A percentile compares a stretch with the other conserved stretches of the same genome.
These are phyloP conservation scores for Diaporthe aspalathi DNA, from an alignment of 2,329 filamentous ascomycete genomes.

Conservation along the genomic window DNA sequence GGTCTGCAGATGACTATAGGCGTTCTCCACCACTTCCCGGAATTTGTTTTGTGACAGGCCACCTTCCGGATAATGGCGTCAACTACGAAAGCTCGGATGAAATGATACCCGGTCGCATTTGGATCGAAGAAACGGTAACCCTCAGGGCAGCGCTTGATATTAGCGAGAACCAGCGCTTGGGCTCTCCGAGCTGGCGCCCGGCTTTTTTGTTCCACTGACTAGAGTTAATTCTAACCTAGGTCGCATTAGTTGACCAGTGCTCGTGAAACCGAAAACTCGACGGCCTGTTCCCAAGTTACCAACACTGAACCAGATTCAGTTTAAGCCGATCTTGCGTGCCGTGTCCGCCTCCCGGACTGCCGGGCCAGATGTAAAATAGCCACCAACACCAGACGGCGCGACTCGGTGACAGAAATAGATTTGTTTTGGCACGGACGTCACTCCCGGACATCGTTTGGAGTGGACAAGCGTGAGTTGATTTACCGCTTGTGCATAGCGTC, in stretches of 20 bases:
- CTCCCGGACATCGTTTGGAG: neutral
- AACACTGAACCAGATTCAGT: neutral
- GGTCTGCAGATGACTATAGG: neutral
- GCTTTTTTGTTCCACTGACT: neutral
- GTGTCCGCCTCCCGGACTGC: neutral
- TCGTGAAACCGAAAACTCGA: neutral
- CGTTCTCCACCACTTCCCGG: neutral
- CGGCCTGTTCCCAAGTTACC: neutral
- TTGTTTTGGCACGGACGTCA: neutral
- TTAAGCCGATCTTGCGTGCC: slow-evolving; percentile 1
- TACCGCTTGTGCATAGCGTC: too few relatives aligned
- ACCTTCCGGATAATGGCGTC: neutral
- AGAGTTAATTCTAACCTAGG: neutral
- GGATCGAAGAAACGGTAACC: neutral
- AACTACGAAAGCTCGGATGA: neutral
- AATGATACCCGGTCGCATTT: neutral
- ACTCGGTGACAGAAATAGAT: neutral
- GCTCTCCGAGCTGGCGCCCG: neutral
- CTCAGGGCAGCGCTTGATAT: neutral
- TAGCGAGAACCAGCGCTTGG: neutral
- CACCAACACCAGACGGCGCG: neutral
- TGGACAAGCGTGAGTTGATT: neutral
- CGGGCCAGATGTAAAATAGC: neutral
- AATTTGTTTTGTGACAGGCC: neutral
- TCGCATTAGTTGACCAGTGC: neutral